Conservation (phyloP, 2,329 filamentous ascomycete genomes). For the Trichoderma sp. region DNA sequence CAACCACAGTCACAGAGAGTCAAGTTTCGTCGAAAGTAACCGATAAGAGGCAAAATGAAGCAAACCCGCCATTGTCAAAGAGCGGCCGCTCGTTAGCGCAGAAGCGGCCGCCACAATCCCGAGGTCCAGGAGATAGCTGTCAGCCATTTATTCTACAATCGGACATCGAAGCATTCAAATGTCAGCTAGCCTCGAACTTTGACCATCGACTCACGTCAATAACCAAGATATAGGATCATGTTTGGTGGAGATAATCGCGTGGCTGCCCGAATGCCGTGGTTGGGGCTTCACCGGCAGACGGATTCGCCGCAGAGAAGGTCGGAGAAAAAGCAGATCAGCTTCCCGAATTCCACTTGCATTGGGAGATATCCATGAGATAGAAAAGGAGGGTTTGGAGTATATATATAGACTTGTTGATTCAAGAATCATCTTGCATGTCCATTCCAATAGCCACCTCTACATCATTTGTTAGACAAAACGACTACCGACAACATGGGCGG, state of each 20-base stretch:
- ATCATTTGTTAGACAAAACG: no score
- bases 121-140: not conserved
- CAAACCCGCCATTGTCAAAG: not conserved
- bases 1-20: accelerated
- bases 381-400: not conserved
- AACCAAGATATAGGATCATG: not conserved
- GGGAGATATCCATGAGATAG: accelerated
- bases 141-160: constrained; percentile 5
- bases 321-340: not conserved
- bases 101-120: not conserved
- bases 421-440: not conserved
- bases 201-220: not conserved
- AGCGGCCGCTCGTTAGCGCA: not conserved
- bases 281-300: not conserved
- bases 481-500: not conserved
- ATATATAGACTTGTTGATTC: not conserved
- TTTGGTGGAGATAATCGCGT: not conserved
- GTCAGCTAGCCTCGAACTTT: not conserved
- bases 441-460: not conserved
- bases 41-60: not conserved
- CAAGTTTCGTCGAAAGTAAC: not conserved
- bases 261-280: not conserved
- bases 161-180: not conserved
- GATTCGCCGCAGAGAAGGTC: not conserved
- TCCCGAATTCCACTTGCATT: not conserved